phyloP scores from a whole-genome alignment of 495 filamentous ascomycete species.

The Penicillium turbatum region DNA sequence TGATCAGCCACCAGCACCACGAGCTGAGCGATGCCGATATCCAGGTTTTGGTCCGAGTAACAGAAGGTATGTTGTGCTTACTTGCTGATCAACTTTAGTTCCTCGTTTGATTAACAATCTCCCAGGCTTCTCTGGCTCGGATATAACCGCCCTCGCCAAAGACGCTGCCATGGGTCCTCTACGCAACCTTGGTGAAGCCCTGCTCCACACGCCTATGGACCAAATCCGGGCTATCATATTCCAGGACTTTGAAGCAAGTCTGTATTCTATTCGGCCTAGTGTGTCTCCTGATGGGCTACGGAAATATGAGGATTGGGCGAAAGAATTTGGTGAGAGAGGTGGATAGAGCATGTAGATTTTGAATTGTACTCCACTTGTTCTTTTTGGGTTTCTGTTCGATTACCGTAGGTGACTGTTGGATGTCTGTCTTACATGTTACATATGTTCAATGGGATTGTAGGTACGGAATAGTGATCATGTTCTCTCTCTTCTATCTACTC shows the following conservation, averaged over 20 bases:
- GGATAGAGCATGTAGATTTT: slow-evolving; percentile 43
- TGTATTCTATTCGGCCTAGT: slow-evolving; percentile 83
- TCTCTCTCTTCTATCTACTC: no score
- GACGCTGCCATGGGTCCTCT: slow-evolving; percentile 98
- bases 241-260: slow-evolving; percentile 78
- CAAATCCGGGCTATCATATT: slow-evolving; percentile 85
- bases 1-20: slow-evolving; percentile 86
- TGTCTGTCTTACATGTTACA: no score
- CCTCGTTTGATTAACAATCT: not conserved
- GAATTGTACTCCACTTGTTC: not conserved
- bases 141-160: slow-evolving; percentile 96
- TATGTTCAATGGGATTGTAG: not conserved
- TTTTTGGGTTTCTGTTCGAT: not conserved
- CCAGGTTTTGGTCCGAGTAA: slow-evolving; percentile 68
- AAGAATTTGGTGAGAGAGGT: slow-evolving; percentile 85
- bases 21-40: slow-evolving; percentile 71
- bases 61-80: slow-evolving; percentile 62
- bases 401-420: no score
- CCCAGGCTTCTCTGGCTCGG: slow-evolving; percentile 89
- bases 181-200: slow-evolving; percentile 81
- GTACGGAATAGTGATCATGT: no score
- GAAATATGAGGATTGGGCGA: slow-evolving; percentile 92
- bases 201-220: slow-evolving; percentile 87
- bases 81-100: not conserved
- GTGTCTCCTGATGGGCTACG: slow-evolving; percentile 80